Evolutionary conservation across 2,329 filamentous ascomycete genomes (phyloP).

Genomic region (Polytolypa hystricis): DNA sequence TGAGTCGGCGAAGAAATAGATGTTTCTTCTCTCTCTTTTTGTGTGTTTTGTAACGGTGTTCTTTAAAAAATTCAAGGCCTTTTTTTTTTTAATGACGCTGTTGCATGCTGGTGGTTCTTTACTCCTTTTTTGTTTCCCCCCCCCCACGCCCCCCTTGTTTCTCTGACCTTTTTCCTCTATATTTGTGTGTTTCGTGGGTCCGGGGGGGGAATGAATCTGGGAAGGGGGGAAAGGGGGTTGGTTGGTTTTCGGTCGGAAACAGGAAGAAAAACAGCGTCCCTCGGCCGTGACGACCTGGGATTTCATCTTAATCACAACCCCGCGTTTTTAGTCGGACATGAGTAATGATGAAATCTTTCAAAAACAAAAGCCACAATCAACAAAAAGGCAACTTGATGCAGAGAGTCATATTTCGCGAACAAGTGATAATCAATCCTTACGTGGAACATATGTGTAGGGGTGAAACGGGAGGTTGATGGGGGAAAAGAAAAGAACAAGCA

Average conservation of each 20-base stretch:
- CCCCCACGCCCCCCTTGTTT: background rate
- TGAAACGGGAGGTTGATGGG: no score
- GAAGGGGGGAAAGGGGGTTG: background rate
- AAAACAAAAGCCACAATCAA: no score
- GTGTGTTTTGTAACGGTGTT: background rate
- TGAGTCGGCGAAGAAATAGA: slow-evolving; percentile 44
- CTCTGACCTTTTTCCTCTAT: background rate
- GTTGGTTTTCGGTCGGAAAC: background rate
- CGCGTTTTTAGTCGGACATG: no score
- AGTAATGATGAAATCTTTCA: no score
- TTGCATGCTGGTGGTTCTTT: slow-evolving; percentile 3
- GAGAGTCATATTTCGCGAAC: no score
- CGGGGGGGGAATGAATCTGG: background rate
- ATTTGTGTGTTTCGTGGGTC: background rate
- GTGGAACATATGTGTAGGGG: no score
- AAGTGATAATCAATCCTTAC: no score
- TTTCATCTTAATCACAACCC: no score
- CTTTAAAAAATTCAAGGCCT: slow-evolving; percentile 8
- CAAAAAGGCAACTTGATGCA: no score
- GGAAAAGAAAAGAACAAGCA: no score
- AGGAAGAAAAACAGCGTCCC: background rate
- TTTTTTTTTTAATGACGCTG: background rate
- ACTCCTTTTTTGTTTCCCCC: slow-evolving; percentile 11
- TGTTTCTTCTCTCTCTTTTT: slow-evolving; percentile 14
- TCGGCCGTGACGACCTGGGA: background rate